These are phyloP conservation scores for Penicillium olsonii DNA, from an alignment of 2,329 filamentous ascomycete species.

Conservation along the genomic window DNA sequence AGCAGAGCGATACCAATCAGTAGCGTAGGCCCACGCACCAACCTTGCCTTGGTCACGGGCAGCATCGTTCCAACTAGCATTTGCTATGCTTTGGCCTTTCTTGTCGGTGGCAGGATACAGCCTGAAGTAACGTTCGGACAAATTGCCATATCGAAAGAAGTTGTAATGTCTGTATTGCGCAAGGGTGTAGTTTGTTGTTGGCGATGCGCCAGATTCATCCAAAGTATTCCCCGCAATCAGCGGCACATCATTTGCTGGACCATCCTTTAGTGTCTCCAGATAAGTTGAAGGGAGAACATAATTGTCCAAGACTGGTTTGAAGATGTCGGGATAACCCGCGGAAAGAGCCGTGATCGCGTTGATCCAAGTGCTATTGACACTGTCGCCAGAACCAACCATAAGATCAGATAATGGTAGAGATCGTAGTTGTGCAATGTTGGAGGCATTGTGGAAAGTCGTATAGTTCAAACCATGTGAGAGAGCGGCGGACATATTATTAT, in stretches of 20 bases:
- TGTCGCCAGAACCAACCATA: constrained; percentile 26
- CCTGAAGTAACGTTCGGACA: constrained; percentile 26
- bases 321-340: constrained; percentile 29
- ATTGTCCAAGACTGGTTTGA: constrained; percentile 29
- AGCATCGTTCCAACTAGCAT: constrained; percentile 28
- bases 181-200: constrained; percentile 25
- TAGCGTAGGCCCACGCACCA: constrained; percentile 32
- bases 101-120: constrained; percentile 30
- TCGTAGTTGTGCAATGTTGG: constrained; percentile 24
- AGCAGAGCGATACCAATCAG: constrained; percentile 28
- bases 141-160: constrained; percentile 35
- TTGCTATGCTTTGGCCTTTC: constrained; percentile 20
- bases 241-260: constrained; percentile 37
- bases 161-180: constrained; percentile 28
- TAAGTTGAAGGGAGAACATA: constrained; percentile 32
- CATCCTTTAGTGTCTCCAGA: constrained; percentile 26
- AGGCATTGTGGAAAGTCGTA: constrained; percentile 25
- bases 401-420: too few species aligned
- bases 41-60: constrained; percentile 26
- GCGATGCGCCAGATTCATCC: constrained; percentile 33
- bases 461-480: constrained; percentile 29
- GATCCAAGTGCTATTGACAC: constrained; percentile 25
- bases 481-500: constrained; percentile 31
- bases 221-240: constrained; percentile 39
- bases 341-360: constrained; percentile 33